A percentile compares a stretch with the other conserved stretches of the same genome.
Evolutionary conservation across 371 early-diverging fungal species (phyloP).

Genomic region (Saksenaea oblongispora): DNA sequence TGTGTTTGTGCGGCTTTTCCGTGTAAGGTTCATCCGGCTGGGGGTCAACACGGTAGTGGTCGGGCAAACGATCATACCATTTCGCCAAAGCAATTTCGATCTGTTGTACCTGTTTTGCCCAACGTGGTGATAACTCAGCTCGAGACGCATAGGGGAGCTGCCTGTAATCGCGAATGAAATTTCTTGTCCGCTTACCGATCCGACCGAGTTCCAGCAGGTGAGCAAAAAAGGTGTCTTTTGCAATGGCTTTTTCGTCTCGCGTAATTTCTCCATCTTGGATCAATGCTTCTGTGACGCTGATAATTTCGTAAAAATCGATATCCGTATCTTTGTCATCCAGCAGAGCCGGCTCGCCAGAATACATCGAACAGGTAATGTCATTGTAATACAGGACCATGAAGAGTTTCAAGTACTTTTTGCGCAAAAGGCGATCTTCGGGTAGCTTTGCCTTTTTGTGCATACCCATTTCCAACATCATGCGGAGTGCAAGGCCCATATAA

Average conservation of each 20-base stretch:
- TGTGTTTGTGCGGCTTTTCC: background rate
- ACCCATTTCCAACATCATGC: conserved; percentile 42
- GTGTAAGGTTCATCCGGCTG: conserved; percentile 11
- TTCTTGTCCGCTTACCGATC: conserved; percentile 37
- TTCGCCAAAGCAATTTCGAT: conserved; percentile 36
- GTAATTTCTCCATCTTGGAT: conserved; percentile 20
- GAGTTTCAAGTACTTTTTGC: conserved; percentile 33
- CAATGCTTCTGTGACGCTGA: conserved; percentile 24
- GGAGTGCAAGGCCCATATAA: conserved; percentile 37
- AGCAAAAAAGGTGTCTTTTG: conserved; percentile 44
- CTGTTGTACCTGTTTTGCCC: conserved; percentile 30
- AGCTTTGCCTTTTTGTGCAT: conserved; percentile 26
- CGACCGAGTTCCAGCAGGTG: conserved; percentile 33
- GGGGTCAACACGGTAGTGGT: conserved; percentile 36
- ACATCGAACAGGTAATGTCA: conserved; percentile 29
- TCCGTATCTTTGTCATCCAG: conserved; percentile 32
- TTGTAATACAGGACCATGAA: conserved; percentile 46
- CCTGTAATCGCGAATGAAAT: conserved; percentile 30
- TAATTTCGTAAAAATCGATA: conserved; percentile 44
- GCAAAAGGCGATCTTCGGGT: conserved; percentile 20
- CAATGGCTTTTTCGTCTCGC: conserved; percentile 34
- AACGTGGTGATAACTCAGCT: conserved; percentile 26
- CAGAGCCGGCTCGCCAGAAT: conserved; percentile 32
- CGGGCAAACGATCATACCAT: conserved; percentile 43
- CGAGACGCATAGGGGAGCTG: conserved; percentile 13